phyloP scores from a whole-genome alignment of 495 filamentous ascomycete genomes.

The Bacidia rubella region DNA sequence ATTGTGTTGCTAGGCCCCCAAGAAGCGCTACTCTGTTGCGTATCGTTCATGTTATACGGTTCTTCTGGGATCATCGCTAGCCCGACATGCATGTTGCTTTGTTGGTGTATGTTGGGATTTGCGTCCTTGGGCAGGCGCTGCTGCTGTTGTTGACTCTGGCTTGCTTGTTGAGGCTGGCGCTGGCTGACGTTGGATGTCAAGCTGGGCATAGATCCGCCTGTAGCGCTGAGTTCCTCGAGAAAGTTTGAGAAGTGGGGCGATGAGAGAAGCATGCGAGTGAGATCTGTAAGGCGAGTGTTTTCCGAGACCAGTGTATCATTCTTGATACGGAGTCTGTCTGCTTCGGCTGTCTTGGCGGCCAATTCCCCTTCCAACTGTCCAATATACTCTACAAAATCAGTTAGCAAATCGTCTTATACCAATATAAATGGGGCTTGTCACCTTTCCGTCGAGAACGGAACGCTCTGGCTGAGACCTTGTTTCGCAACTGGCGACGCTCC shows the following conservation, averaged over 20 bases:
- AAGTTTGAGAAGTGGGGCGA: constrained; percentile 76
- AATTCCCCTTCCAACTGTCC: constrained; percentile 79
- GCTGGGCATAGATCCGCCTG: constrained; percentile 25
- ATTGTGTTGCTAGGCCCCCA: constrained; percentile 43
- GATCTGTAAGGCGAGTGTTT: constrained; percentile 61
- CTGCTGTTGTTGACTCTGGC: constrained; percentile 22
- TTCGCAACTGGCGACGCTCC: constrained; percentile 83
- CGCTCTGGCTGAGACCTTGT: constrained; percentile 94
- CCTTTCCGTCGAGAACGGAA: constrained; percentile 95
- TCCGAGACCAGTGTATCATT: constrained; percentile 66
- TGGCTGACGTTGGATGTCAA: constrained; percentile 24
- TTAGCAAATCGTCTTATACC: too few species aligned
- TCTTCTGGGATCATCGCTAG: constrained; percentile 68
- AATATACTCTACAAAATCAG: constrained; percentile 64
- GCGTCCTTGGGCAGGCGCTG: constrained; percentile 43
- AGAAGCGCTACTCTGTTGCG: constrained; percentile 38
- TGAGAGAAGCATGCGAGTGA: constrained; percentile 72
- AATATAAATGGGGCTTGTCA: too few species aligned
- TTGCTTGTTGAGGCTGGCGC: constrained; percentile 22
- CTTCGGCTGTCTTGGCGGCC: constrained; percentile 54
- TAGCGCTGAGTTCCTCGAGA: constrained; percentile 55
- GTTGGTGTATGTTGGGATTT: constrained; percentile 37
- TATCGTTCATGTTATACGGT: constrained; percentile 49
- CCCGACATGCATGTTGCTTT: constrained; percentile 36
- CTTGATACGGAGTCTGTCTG: constrained; percentile 53